A percentile compares a stretch with the other conserved stretches of the same genome.
phyloP scores from a whole-genome alignment of 164 flowering plant genomes.

The Brasenia schreberi region DNA sequence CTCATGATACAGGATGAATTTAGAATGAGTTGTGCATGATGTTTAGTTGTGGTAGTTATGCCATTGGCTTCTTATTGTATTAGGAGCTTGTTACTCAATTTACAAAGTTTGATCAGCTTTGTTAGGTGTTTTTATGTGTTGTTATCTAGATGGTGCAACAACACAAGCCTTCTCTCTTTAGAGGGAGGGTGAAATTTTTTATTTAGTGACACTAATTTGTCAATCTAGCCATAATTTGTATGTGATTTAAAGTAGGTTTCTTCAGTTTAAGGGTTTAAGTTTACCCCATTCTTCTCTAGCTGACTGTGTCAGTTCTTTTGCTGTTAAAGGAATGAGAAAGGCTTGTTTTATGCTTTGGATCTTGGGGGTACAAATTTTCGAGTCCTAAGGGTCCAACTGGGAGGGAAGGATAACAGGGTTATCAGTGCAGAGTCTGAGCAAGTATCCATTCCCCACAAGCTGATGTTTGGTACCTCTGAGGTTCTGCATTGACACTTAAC shows the following conservation, averaged over 20 bases:
- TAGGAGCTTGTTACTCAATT: background rate
- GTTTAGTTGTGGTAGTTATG: no score
- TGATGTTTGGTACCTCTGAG: conserved; percentile 82
- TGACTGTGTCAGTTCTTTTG: background rate
- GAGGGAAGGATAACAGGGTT: conserved; percentile 58
- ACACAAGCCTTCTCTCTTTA: background rate
- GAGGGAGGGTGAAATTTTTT: background rate
- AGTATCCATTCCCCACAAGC: conserved; percentile 64
- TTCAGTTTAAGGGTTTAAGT: background rate
- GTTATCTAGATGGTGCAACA: background rate
- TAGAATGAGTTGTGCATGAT: no score
- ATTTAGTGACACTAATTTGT: background rate
- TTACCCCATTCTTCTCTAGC: background rate
- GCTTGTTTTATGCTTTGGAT: conserved; percentile 82
- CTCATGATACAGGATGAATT: no score
- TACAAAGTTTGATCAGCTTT: background rate
- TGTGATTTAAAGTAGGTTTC: background rate
- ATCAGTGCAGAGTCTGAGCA: conserved; percentile 61
- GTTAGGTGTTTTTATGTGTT: background rate
- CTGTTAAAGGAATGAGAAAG: conserved; percentile 59
- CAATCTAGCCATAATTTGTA: background rate
- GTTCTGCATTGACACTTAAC: conserved; percentile 15
- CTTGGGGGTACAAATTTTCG: conserved; percentile 95
- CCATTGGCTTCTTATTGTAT: background rate
- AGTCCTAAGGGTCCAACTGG: conserved; percentile 73